A percentile compares a stretch with the other conserved stretches of the same genome.
Evolutionary conservation across 2,329 filamentous ascomycete species (phyloP).

Genomic region (Xylariaceae sp.): DNA sequence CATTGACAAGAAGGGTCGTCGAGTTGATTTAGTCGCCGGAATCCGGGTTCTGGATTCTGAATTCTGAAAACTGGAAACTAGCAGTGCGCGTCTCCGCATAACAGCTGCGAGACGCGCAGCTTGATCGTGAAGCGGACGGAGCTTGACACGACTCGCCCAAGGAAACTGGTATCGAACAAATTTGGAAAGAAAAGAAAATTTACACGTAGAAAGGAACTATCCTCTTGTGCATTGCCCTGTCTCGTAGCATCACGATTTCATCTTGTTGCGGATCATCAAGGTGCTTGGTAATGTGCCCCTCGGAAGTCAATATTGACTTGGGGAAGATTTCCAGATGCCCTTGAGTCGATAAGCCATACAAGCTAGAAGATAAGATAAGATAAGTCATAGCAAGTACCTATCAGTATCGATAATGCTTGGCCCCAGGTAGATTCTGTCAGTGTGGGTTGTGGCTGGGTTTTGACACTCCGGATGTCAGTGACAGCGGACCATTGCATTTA

Average conservation of each 20-base stretch:
- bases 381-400: background rate
- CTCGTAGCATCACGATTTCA: background rate
- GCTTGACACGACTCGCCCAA: background rate
- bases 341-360: background rate
- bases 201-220: background rate
- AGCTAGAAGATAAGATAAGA: too few relatives aligned
- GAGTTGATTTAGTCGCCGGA: background rate
- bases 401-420: background rate
- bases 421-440: too few relatives aligned
- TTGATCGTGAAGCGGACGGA: background rate
- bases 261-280: background rate
- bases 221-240: background rate
- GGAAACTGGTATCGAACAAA: background rate
- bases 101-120: background rate
- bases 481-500: too few relatives aligned
- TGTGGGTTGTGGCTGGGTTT: too few relatives aligned
- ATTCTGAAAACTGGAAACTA: too few relatives aligned
- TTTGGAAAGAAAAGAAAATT: background rate
- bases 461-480: too few relatives aligned
- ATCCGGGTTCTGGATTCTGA: background rate
- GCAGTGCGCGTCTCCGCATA: too few relatives aligned
- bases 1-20: background rate
- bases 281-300: constrained; percentile 16
- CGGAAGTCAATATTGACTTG: constrained; percentile 23
- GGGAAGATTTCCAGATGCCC: background rate